Base-by-base conservation (phyloP, 148 eudicot species). In the Rhododendron ovatum region DNA sequence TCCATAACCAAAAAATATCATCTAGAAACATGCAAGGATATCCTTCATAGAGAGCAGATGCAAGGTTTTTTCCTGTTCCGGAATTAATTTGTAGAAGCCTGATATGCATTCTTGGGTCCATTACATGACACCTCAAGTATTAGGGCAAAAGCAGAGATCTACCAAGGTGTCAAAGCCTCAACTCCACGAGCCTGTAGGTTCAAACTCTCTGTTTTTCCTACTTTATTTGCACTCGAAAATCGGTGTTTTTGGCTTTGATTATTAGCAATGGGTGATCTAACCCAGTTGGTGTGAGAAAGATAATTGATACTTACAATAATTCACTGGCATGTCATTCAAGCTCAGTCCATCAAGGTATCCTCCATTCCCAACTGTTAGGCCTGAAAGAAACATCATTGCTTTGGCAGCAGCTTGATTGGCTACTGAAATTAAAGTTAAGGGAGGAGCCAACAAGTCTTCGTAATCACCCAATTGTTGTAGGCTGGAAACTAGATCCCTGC, bases 331-430 rank as follows among this genome's bases (percentile, higher is more conserved):
- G 86, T 96, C 98, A 92, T 88, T 92, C 87, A 94, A 87, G 87
- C 91, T 95, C 83, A 92, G 88, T 48, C 93, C 92, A 86, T 94
- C 98, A 88, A 94, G 91, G 86, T 92, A 94, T 74, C 94, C 95
- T 89, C 91, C 92, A 53, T 22, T 63, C 11, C 92, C 90, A 71
- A 90, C 90, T 84, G 90, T 88, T 87, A 92, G 77, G 83, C 99
- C 98, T 37, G 99, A 96, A 85, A 91, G 90, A 86, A 87, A 93
- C 93, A 94, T 75, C 88, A 93, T 93, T 82, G 99, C 99, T 90
- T 92, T 96, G 50, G 93, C 92, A 90, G 98, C 96, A 86, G 98
- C 99, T 89, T 95, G 96, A 89, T 96, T 96, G 81, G 96, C 99
- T 82, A 91, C 84, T 28, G 95, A 84, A 75, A 89, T 85, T 41